A percentile compares a stretch with the other conserved stretches of the same genome.
phyloP scores from a whole-genome alignment of 1,284 basidiomycete species.

The Malassezia obtusa region DNA sequence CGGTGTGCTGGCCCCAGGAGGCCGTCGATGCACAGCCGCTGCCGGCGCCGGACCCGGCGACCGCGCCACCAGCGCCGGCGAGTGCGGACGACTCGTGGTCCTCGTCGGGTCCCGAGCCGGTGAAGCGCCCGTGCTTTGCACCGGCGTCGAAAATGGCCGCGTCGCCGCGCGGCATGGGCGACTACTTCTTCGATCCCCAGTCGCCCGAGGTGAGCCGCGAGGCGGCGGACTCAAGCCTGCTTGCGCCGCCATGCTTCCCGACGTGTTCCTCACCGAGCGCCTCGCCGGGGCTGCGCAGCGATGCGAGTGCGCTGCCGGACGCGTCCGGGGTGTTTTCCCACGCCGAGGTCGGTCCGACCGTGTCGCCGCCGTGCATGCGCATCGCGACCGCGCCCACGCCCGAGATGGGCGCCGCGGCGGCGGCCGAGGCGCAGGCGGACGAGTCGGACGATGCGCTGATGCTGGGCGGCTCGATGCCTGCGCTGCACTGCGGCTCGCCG shows the following conservation, averaged over 20 bases:
- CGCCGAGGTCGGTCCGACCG: background rate
- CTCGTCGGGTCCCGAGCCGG: background rate
- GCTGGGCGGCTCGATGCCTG: background rate
- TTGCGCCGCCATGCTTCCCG: background rate
- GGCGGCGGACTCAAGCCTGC: background rate
- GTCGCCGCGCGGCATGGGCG: slow-evolving; percentile 22
- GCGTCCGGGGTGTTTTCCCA: background rate
- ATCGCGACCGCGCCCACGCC: background rate
- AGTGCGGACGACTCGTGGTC: slow-evolving; percentile 2
- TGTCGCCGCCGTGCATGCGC: background rate
- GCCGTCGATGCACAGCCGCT: background rate
- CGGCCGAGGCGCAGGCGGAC: background rate
- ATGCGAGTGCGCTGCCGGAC: background rate
- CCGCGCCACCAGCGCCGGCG: too few species aligned
- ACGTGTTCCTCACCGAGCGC: background rate
- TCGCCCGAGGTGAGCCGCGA: slow-evolving; percentile 23
- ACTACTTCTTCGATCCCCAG: slow-evolving; percentile 38
- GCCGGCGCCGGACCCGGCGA: background rate
- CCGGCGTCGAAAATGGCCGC: too few species aligned
- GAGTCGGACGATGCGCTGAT: slow-evolving; percentile 1
- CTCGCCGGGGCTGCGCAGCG: background rate
- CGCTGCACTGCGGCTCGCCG: slow-evolving; percentile 9
- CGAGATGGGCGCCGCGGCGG: background rate
- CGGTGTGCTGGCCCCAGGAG: too few species aligned
- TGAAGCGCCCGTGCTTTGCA: background rate